phyloP scores from a whole-genome alignment of 2,329 filamentous ascomycete genomes.

The Fusarium udum region DNA sequence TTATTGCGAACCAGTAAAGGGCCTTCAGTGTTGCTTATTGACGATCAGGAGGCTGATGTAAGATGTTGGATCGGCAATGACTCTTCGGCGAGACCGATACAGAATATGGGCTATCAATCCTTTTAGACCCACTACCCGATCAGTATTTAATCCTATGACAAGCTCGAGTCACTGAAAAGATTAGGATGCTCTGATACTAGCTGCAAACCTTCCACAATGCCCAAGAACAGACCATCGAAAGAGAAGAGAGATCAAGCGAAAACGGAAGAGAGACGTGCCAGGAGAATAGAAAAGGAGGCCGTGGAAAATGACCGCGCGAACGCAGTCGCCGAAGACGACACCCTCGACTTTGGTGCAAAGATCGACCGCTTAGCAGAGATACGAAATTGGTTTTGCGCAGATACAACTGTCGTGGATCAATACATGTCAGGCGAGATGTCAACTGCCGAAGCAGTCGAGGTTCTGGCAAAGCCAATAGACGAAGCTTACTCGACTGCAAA shows the following conservation, averaged over 20 bases:
- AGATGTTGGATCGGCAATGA: background rate
- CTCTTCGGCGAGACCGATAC: background rate
- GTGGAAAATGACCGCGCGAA: background rate
- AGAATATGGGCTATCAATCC: background rate
- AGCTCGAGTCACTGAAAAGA: rapidly evolving
- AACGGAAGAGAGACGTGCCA: rapidly evolving
- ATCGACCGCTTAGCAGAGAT: background rate
- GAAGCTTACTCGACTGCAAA: background rate
- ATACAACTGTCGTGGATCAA: rapidly evolving
- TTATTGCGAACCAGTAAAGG: rapidly evolving
- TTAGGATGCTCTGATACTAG: background rate
- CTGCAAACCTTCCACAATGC: rapidly evolving
- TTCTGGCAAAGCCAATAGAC: background rate
- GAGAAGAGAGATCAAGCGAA: background rate
- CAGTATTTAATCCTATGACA: background rate
- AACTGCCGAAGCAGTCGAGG: background rate
- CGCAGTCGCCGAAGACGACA: background rate
- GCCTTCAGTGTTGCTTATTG: rapidly evolving
- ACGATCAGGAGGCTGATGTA: background rate
- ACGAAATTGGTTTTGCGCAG: background rate
- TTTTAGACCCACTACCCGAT: background rate
- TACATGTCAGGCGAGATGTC: background rate
- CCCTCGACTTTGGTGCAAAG: background rate
- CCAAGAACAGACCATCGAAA: background rate
- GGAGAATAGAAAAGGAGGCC: background rate